Conservation (phyloP, 108 stramenopile genomes). For the Schizochytrium sp. region DNA sequence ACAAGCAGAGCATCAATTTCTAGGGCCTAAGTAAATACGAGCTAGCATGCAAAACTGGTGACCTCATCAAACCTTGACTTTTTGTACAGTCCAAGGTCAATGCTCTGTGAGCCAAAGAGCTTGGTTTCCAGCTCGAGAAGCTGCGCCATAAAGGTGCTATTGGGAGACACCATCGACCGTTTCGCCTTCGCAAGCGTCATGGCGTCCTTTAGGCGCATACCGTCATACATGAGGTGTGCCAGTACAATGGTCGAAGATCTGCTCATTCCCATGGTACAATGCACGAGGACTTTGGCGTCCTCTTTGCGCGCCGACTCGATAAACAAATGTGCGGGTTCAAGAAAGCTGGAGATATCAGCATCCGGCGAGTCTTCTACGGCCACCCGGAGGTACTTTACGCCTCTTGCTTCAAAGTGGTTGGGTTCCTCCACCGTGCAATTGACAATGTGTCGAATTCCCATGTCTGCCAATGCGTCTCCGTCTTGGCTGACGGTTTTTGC, state of each 20-base stretch:
- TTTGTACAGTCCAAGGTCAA: neutral
- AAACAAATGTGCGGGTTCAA: neutral
- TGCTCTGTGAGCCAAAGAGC: neutral
- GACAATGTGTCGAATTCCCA: neutral
- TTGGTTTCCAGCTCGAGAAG: neutral
- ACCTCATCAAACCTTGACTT: neutral
- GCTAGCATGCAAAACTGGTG: neutral
- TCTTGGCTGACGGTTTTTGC: neutral
- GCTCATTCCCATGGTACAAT: conserved; percentile 11
- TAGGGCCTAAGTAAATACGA: too few relatives aligned
- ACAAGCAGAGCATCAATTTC: too few relatives aligned
- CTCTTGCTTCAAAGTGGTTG: neutral
- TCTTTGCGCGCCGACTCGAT: neutral
- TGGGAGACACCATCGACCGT: neutral
- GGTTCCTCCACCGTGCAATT: neutral
- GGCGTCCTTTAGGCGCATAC: neutral
- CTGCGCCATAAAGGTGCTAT: neutral
- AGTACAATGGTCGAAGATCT: neutral
- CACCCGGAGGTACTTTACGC: neutral
- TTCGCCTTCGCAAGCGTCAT: neutral
- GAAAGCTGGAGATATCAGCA: neutral
- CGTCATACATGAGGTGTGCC: neutral
- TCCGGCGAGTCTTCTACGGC: neutral
- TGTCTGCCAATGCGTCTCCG: neutral
- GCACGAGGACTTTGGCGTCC: neutral